Percentiles rank a stretch among this genome's conserved stretches.
Conservation (phyloP, 192 early-diverging fungal species). For the Gaertneriomyces semiglobifer region DNA sequence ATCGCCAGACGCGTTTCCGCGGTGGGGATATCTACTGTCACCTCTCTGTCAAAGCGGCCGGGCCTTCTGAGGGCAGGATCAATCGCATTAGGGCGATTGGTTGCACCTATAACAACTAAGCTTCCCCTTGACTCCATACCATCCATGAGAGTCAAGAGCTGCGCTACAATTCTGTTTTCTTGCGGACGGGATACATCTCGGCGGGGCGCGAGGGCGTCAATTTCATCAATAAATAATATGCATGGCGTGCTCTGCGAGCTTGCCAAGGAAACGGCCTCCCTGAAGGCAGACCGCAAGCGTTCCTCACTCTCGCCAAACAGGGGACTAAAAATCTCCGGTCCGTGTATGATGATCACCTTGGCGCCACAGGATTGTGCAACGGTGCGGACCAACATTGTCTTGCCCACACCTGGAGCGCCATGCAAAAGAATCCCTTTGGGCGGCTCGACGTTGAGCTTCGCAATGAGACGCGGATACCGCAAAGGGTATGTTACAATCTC, state of each 20-base stretch:
- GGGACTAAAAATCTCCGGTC: slow-evolving; percentile 78
- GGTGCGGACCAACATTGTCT: slow-evolving; percentile 77
- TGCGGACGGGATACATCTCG: slow-evolving; percentile 56
- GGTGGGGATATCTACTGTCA: slow-evolving; percentile 73
- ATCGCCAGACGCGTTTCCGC: slow-evolving; percentile 60
- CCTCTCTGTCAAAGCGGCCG: slow-evolving; percentile 84
- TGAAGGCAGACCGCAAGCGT: slow-evolving; percentile 67
- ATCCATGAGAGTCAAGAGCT: slow-evolving; percentile 88
- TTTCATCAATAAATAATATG: slow-evolving; percentile 96
- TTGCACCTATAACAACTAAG: slow-evolving; percentile 80
- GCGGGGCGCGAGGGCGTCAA: slow-evolving; percentile 76
- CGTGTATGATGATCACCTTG: slow-evolving; percentile 73
- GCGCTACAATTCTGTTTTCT: slow-evolving; percentile 79
- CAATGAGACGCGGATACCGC: slow-evolving; percentile 50
- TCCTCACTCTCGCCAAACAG: slow-evolving; percentile 87
- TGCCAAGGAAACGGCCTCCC: slow-evolving; percentile 54
- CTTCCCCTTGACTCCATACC: slow-evolving; percentile 60
- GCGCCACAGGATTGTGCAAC: slow-evolving; percentile 65
- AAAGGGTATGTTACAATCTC: slow-evolving; percentile 80
- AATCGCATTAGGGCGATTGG: slow-evolving; percentile 81
- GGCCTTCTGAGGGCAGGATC: slow-evolving; percentile 80
- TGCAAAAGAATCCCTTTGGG: slow-evolving; percentile 81
- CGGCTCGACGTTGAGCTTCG: slow-evolving; percentile 67
- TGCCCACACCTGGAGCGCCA: slow-evolving; percentile 94
- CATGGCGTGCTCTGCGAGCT: slow-evolving; percentile 41